These are phyloP conservation scores for Erysiphe pulchra DNA, from an alignment of 2,329 filamentous ascomycete genomes.

Conservation along the genomic window DNA sequence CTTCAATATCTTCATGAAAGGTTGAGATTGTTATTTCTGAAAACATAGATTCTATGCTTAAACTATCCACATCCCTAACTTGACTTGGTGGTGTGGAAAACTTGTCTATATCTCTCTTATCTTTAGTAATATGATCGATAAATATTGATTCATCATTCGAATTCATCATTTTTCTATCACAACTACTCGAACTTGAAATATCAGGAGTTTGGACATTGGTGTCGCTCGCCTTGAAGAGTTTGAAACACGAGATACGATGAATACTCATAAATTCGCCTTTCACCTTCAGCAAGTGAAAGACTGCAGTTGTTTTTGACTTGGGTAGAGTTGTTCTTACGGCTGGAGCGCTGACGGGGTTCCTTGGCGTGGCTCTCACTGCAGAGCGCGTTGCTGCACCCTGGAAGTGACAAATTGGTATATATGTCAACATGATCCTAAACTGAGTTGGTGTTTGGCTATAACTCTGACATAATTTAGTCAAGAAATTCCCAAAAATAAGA, in stretches of 20 bases:
- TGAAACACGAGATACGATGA: not conserved
- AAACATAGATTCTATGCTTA: not conserved
- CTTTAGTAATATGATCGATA: not conserved
- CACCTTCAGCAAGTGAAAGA: not conserved
- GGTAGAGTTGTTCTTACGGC: not conserved
- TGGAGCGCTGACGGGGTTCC: not conserved
- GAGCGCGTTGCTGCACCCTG: not conserved
- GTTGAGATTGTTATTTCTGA: not conserved
- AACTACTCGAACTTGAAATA: not conserved
- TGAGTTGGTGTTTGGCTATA: conserved; percentile 17
- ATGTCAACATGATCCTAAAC: conserved; percentile 14
- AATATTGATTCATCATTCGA: not conserved
- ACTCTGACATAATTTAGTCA: not conserved
- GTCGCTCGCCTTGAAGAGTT: not conserved
- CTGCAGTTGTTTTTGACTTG: not conserved
- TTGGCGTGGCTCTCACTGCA: not conserved
- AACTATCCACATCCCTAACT: not conserved
- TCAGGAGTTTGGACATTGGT: not conserved
- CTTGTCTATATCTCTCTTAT: not conserved
- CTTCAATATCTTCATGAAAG: not conserved
- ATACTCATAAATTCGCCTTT: not conserved
- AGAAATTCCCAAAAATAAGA: not conserved
- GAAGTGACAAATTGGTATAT: not conserved
- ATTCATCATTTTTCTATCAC: no score
- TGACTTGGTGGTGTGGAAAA: not conserved